A percentile compares a stretch with the other conserved stretches of the same genome.
These are phyloP conservation scores for Gossypium davidsonii DNA, from an alignment of 441 rosid species.

Conservation along the genomic window DNA sequence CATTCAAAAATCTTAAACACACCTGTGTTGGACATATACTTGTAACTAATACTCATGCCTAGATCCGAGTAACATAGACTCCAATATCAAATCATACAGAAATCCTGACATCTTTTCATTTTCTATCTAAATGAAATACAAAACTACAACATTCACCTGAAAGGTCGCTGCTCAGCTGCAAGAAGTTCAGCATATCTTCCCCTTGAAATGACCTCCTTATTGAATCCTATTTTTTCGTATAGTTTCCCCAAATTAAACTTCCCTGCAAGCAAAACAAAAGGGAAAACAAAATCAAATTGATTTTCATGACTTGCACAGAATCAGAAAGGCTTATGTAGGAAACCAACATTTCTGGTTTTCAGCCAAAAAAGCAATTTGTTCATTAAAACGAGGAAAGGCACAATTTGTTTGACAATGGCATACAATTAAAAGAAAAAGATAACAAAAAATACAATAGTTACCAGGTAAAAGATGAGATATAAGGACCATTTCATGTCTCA, in stretches of 20 bases:
- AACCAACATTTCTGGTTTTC: constrained; percentile 1
- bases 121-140: neutral
- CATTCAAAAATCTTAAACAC: too few relatives aligned
- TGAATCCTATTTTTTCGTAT: constrained; percentile 86
- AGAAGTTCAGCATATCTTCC: constrained; percentile 91
- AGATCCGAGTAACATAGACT: neutral
- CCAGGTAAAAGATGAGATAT: neutral
- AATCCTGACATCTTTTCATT: constrained; percentile 3
- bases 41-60: neutral
- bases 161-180: constrained; percentile 80
- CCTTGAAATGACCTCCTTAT: constrained; percentile 86
- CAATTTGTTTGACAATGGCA: neutral
- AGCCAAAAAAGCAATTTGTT: neutral
- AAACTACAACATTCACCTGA: constrained; percentile 44
- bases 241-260: constrained; percentile 77
- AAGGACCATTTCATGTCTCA: neutral
- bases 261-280: constrained; percentile 36
- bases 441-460: neutral
- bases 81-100: neutral
- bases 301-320: neutral
- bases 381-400: neutral
- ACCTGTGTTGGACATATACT: too few relatives aligned
- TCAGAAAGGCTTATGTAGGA: neutral
- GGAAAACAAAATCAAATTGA: neutral
- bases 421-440: neutral